These are phyloP conservation scores for Agaricus blazei DNA, from an alignment of 768 basidiomycete species.

Conservation along the genomic window DNA sequence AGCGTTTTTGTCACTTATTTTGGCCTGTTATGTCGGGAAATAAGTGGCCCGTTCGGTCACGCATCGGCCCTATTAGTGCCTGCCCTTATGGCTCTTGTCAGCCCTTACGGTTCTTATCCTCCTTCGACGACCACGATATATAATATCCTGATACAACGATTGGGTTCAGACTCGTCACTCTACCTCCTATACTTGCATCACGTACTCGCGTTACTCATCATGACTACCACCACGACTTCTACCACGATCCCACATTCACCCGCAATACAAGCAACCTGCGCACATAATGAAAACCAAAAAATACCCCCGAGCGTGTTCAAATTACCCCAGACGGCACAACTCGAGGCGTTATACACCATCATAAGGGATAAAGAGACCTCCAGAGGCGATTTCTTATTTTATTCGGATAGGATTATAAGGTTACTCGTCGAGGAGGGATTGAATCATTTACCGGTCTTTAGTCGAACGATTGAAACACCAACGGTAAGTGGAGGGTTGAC, in stretches of 20 bases:
- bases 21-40: neutral
- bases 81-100: slow-evolving; percentile 3
- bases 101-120: neutral
- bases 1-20: no score
- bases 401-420: slow-evolving; percentile 88
- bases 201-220: neutral
- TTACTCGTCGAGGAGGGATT: slow-evolving; percentile 80
- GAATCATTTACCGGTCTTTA: slow-evolving; percentile 74
- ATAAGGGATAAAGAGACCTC: slow-evolving; percentile 85
- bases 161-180: neutral
- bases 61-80: slow-evolving; percentile 2
- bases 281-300: slow-evolving; percentile 31
- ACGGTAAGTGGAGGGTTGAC: slow-evolving; percentile 46
- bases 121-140: neutral
- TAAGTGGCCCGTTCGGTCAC: slow-evolving; percentile 9
- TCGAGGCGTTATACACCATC: slow-evolving; percentile 94
- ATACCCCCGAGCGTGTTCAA: slow-evolving; percentile 85
- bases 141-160: neutral
- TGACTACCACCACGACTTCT: neutral
- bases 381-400: slow-evolving; percentile 94
- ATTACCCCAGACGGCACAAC: slow-evolving; percentile 84
- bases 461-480: slow-evolving; percentile 77
- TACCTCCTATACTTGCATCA: neutral
- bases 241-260: neutral
- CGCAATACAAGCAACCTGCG: slow-evolving; percentile 17